A percentile compares a stretch with the other conserved stretches of the same genome.
Evolutionary conservation across 2,329 filamentous ascomycete species (phyloP).

Genomic region (Alternaria gansuensis): DNA sequence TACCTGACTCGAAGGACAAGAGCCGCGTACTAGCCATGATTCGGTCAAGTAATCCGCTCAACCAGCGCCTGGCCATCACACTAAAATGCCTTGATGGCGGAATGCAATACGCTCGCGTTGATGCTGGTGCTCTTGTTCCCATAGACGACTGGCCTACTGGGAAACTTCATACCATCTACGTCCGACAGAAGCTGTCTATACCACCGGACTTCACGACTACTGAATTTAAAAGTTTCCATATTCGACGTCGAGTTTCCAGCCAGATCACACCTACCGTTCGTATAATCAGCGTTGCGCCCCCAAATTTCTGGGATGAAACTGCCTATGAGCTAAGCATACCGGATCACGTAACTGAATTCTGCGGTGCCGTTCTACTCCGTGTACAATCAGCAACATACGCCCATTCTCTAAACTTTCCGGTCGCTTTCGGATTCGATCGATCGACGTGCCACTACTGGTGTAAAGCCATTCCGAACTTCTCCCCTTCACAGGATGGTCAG

Average conservation of each 20-base stretch:
- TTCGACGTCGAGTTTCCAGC: conserved; percentile 30
- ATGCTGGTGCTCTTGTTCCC: conserved; percentile 64
- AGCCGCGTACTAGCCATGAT: conserved; percentile 31
- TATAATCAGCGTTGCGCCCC: conserved; percentile 30
- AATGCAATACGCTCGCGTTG: conserved; percentile 48
- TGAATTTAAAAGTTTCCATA: conserved; percentile 34
- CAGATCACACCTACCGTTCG: conserved; percentile 29
- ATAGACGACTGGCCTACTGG: conserved; percentile 50
- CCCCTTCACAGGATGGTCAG: conserved; percentile 19
- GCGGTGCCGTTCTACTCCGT: conserved; percentile 29
- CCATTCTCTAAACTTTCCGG: conserved; percentile 30
- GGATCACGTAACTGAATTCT: conserved; percentile 16
- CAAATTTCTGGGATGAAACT: conserved; percentile 25
- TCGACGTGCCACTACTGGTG: conserved; percentile 38
- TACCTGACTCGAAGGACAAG: conserved; percentile 29
- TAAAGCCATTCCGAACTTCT: conserved; percentile 25
- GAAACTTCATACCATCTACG: conserved; percentile 34
- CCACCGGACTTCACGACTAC: conserved; percentile 33
- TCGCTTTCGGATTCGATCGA: conserved; percentile 35
- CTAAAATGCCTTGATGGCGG: conserved; percentile 34
- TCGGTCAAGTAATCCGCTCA: conserved; percentile 33
- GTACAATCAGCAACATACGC: conserved; percentile 30
- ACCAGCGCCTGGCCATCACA: conserved; percentile 36
- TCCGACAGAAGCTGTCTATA: conserved; percentile 35
- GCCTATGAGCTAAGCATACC: conserved; percentile 32